These are phyloP conservation scores for Penicillium sp. DNA, from an alignment of 2,329 filamentous ascomycete species.

Conservation along the genomic window DNA sequence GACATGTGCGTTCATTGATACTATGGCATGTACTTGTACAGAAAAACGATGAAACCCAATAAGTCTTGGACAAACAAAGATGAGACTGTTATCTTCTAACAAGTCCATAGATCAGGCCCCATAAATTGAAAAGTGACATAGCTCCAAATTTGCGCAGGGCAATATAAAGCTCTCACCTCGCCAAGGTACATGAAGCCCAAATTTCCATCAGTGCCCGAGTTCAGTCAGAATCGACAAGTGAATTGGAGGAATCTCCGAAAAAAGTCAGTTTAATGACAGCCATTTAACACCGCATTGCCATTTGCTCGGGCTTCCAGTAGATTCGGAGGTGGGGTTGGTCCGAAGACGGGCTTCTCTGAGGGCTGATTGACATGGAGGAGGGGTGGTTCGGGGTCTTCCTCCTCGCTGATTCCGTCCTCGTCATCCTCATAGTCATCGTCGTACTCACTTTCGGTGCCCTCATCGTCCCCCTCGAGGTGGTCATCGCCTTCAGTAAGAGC, in stretches of 20 bases:
- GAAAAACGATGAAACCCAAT: not conserved
- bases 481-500: slow-evolving; percentile 54
- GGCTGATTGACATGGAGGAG: slow-evolving; percentile 31
- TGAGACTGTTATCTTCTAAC: not conserved
- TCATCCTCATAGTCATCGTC: slow-evolving; percentile 65
- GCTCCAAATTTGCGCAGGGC: not conserved
- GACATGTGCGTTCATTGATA: slow-evolving; percentile 16
- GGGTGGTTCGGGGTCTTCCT: slow-evolving; percentile 47
- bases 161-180: not conserved
- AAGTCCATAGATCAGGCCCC: not conserved
- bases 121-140: not conserved
- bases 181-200: not conserved
- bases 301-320: slow-evolving; percentile 50
- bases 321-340: slow-evolving; percentile 54
- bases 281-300: slow-evolving; percentile 48
- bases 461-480: slow-evolving; percentile 55
- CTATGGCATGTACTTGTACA: slow-evolving; percentile 5
- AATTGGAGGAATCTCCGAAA: not conserved
- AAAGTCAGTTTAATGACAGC: slow-evolving; percentile 33
- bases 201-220: slow-evolving; percentile 12
- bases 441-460: slow-evolving; percentile 49
- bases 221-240: slow-evolving; percentile 7
- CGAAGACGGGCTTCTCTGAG: slow-evolving; percentile 47
- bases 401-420: slow-evolving; percentile 62
- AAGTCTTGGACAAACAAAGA: not conserved